Evolutionary conservation across 441 rosid species (phyloP).

Genomic region (Metrosideros polymorpha): DNA sequence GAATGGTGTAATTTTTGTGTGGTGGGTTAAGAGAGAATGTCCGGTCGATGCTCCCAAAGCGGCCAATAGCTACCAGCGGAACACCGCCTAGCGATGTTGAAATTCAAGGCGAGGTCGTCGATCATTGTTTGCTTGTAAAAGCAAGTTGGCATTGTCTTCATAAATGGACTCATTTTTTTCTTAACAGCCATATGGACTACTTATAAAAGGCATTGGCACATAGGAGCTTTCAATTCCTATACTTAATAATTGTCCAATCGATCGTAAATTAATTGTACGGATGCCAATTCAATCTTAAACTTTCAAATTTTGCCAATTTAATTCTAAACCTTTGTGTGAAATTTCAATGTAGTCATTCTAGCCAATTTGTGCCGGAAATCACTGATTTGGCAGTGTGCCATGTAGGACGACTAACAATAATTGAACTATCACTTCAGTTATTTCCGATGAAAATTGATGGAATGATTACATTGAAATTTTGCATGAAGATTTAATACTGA

Average conservation of each 20-base stretch:
- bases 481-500: rapidly evolving
- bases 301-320: rapidly evolving
- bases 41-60: background rate
- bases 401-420: no score
- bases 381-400: no score
- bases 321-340: rapidly evolving
- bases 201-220: background rate
- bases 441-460: no score
- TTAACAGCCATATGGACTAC: background rate
- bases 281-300: rapidly evolving
- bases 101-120: background rate
- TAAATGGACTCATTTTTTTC: background rate
- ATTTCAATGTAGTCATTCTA: rapidly evolving
- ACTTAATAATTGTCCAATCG: background rate
- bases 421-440: rapidly evolving
- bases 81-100: background rate
- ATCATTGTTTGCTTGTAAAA: background rate
- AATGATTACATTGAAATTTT: background rate
- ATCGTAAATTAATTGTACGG: rapidly evolving
- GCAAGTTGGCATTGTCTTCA: background rate
- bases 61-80: background rate
- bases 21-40: background rate
- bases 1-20: background rate
- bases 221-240: background rate
- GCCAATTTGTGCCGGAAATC: rapidly evolving